phyloP scores from a whole-genome alignment of 306 rosid species.

The Mimosa pudica region DNA sequence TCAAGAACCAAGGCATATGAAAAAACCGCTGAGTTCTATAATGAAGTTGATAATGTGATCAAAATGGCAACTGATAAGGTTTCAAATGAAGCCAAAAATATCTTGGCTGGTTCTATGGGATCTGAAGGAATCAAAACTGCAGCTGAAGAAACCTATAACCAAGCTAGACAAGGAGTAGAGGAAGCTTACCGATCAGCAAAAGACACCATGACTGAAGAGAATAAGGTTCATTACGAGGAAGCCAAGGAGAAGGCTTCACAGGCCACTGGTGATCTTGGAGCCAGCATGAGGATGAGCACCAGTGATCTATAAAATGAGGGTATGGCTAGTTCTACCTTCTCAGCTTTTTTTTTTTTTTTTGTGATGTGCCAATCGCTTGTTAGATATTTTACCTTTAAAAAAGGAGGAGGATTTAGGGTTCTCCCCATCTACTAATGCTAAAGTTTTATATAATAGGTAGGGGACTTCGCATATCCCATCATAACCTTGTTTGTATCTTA shows the following conservation, averaged over 20 bases:
- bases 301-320: slow-evolving; percentile 40
- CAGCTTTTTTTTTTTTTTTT: slow-evolving; percentile 22
- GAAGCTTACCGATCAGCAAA: slow-evolving; percentile 34
- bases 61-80: slow-evolving; percentile 39
- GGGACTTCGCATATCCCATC: slow-evolving; percentile 28
- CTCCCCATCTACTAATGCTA: slow-evolving; percentile 21
- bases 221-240: slow-evolving; percentile 48
- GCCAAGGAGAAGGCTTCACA: slow-evolving; percentile 67
- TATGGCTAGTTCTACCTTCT: slow-evolving; percentile 28
- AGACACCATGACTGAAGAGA: slow-evolving; percentile 39
- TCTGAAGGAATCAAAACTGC: slow-evolving; percentile 34
- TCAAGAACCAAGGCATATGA: slow-evolving; percentile 34
- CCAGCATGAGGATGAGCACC: slow-evolving; percentile 44
- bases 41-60: slow-evolving; percentile 22
- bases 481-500: slow-evolving; percentile 31
- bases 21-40: slow-evolving; percentile 11
- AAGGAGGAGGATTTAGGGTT: slow-evolving; percentile 8
- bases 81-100: slow-evolving; percentile 28
- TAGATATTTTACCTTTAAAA: slow-evolving; percentile 13
- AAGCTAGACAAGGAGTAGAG: slow-evolving; percentile 35
- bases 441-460: slow-evolving; percentile 18
- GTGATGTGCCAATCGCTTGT: not conserved
- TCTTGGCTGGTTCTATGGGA: slow-evolving; percentile 9
- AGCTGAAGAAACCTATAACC: slow-evolving; percentile 41
- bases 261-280: slow-evolving; percentile 60